Evolutionary conservation across 129 eudicot genomes (phyloP).

Genomic region (Dittrichia graveolens): DNA sequence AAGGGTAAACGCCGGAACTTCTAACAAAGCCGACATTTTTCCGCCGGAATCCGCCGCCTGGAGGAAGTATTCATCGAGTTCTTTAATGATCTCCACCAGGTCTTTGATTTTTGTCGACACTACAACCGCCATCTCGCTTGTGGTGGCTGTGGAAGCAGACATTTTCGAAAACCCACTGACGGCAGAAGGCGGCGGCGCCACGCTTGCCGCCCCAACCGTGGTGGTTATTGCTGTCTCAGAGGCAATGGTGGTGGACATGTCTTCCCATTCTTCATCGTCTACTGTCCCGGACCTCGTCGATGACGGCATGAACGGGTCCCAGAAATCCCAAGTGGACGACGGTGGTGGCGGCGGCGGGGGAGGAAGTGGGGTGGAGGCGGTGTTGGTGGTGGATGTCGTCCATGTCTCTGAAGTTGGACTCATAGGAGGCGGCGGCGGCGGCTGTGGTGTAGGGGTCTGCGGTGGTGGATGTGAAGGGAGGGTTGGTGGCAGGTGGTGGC

Average conservation of each 20-base stretch:
- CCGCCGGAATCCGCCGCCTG: slow-evolving; percentile 83
- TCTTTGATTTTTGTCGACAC: slow-evolving; percentile 71
- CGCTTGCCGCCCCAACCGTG: slow-evolving; percentile 47
- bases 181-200: slow-evolving; percentile 59
- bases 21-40: slow-evolving; percentile 60
- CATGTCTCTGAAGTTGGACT: slow-evolving; percentile 62
- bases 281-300: slow-evolving; percentile 55
- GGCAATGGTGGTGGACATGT: slow-evolving; percentile 37
- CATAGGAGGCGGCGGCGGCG: slow-evolving; percentile 69
- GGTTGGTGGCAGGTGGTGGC: slow-evolving; percentile 30
- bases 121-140: slow-evolving; percentile 68
- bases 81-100: slow-evolving; percentile 70
- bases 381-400: slow-evolving; percentile 62
- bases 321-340: slow-evolving; percentile 81
- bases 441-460: slow-evolving; percentile 48
- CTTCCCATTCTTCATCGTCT: slow-evolving; percentile 73
- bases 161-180: slow-evolving; percentile 50
- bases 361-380: slow-evolving; percentile 52
- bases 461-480: slow-evolving; percentile 37
- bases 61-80: slow-evolving; percentile 79
- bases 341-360: slow-evolving; percentile 63
- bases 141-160: slow-evolving; percentile 33
- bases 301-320: slow-evolving; percentile 91
- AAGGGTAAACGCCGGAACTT: slow-evolving; percentile 56
- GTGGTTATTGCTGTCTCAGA: slow-evolving; percentile 53